Percentiles rank a stretch among this genome's conserved stretches.
Conservation (phyloP, 2,329 filamentous ascomycete species). For the Diplodia mutila region DNA sequence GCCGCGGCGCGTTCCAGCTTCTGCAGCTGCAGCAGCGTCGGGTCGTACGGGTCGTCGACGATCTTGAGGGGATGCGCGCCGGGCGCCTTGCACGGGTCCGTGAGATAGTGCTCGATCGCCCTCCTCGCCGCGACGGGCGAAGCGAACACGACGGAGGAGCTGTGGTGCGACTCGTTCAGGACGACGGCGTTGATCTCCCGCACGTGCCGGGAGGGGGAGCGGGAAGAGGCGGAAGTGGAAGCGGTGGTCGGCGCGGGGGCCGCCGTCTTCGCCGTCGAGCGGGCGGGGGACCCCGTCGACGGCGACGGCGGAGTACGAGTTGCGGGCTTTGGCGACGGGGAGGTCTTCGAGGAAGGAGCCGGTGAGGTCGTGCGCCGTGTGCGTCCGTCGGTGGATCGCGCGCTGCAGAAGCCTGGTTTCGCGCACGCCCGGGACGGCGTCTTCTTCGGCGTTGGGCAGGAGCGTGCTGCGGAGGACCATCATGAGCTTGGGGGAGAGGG, state of each 20-base stretch:
- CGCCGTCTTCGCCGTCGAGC: background rate
- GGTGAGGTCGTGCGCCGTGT: slow-evolving; percentile 3
- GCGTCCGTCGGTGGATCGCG: background rate
- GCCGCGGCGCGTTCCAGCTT: background rate
- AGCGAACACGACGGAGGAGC: background rate
- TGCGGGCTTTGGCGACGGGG: slow-evolving; percentile 26
- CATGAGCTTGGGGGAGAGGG: slow-evolving; percentile 32
- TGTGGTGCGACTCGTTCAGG: slow-evolving; percentile 9
- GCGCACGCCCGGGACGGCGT: background rate
- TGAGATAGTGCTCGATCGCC: background rate
- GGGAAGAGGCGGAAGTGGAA: slow-evolving; percentile 24
- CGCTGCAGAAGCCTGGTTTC: background rate
- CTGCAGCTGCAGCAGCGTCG: background rate
- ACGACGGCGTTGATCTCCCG: slow-evolving; percentile 26
- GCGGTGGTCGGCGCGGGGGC: background rate
- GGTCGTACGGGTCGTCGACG: background rate
- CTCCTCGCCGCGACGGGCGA: background rate
- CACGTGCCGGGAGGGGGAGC: slow-evolving; percentile 13
- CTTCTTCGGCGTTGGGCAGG: slow-evolving; percentile 32
- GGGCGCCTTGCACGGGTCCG: background rate
- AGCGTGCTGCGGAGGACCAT: slow-evolving; percentile 32
- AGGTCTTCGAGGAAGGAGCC: slow-evolving; percentile 28
- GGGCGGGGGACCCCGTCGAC: background rate
- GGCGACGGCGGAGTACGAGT: slow-evolving; percentile 26
- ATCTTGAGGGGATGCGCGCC: slow-evolving; percentile 7